Evolutionary conservation across 371 early-diverging fungal genomes (phyloP), one percentile per base, ranked within the genome.

Genomic region (Dinochytrium kinnereticum): DNA sequence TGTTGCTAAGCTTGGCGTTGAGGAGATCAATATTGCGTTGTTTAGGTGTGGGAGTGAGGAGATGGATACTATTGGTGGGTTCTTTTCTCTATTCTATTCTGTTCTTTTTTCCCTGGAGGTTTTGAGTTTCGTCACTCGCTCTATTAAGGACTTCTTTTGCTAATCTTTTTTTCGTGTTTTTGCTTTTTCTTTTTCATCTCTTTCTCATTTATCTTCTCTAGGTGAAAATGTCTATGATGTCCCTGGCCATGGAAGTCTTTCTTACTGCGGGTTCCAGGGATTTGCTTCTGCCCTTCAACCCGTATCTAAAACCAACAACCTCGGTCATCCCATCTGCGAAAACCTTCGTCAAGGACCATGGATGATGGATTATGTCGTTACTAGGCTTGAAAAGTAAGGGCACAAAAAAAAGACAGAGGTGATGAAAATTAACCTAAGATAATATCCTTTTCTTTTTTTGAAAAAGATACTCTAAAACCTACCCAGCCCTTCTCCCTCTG

Each of bases 191-290:
- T n/a, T n/a, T n/a, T n/a, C n/a, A n/a, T n/a, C n/a, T n/a, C n/a
- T n/a, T n/a, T n/a, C n/a, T 70, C 5, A 24, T 59, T 28, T 5
- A 53, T 21, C 5, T 69, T 69, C 37, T 64, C 5, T 37, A 75
- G 93, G 90, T 44, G 88, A 91, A 71, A 93, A 93, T 21, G 88
- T 83, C 2, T 99, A 99, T 77, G 86, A 94, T 51, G 85, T 98
- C 30, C 97, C 98, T 0, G 89, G 90, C 21, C 85, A 87, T 73
- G 98, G 97, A 0, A 44, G 80, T 1, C 78, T 97, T 1, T 82
- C 92, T 0, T 98, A 96, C 79, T 94, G 94, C 72, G 99, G 99
- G 1, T 77, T 97, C 37, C 93, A 96, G 82, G 99, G 99, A 0
- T 95, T 95, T 77, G 90, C 94, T 75, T 90, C 95, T 26, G 90